Base-by-base conservation (phyloP, 441 rosid genomes). In the Aquilaria agallochum region DNA sequence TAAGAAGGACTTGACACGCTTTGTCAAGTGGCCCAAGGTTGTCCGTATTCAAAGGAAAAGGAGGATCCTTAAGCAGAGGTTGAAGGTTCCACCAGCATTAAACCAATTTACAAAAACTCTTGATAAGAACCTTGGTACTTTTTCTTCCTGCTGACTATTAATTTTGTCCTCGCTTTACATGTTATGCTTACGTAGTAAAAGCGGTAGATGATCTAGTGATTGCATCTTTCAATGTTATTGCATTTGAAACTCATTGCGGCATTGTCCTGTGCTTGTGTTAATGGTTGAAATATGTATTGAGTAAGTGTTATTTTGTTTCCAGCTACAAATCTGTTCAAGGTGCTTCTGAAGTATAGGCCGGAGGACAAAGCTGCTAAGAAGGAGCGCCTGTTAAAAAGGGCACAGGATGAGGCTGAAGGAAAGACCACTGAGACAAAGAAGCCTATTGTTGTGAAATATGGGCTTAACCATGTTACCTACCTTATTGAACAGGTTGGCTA, bases 71-170 rank as follows among this genome's bases (percentile, higher is more conserved):
- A 81, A 74, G 78, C 92, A 88, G 65, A 79, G 98, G 63, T 79
- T 93, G 87, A 93, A 93, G 90, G 96, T 93, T 33, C 97, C 97
- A 11, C 98, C 97, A 2, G 83, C 96, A 2, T 66, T 90, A 45
- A 93, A 93, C 61, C 98, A 88, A 64, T 93, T 93, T 73, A 88
- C 97, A 62, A 93, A 93, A 81, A 86, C 97, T 11, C 85, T 93
- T 34, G 97, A 93, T 77, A 93, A 93, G 75, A 93, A 93, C 47
- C 93, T 93, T 8, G 96, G 98, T 92, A 61, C 45, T 70, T 36
- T 31, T 9, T 2, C 33, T 11, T 2, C 53, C 5, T 40, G 2
- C 33, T 47, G 12, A 46, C 7, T 53, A 27, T 4, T 57, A 4
- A 1, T 9, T 8, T 40, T 50, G 45, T 42, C n/a, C 12, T 7